Base-by-base conservation (phyloP, 139 green algal species). In the Bryopsis sp. region DNA sequence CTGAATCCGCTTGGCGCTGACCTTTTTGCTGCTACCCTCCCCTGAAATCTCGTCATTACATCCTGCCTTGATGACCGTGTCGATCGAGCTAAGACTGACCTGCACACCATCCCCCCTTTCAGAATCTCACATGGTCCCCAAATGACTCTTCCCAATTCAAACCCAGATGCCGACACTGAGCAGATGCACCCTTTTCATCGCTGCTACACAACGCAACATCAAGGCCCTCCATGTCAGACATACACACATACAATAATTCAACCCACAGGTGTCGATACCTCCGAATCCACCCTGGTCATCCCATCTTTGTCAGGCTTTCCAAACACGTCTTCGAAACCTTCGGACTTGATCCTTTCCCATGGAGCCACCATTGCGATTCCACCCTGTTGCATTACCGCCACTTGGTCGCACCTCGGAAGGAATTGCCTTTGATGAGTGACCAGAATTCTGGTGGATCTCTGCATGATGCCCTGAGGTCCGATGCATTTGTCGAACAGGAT, bases 381-480 rank as follows among this genome's bases (percentile, higher is more conserved):
- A 15, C 90, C 90, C 6, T 66, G 66, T 0, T 81, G 70, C 58
- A 96, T 72, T 48, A 96, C 84, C 37, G 92, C 28, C 31, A 96
- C 77, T 0, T 74, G 67, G 76, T 94, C 89, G 59, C 82, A 90
- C 19, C 58, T n/a, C 28, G 87, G 82, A 70, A 96, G 82, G 78
- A 84, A 94, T 72, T 97, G 90, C 22, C 79, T 70, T 78, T 96
- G 89, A 68, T 97, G 90, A 1, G 89, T 96, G 1, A 94, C 90
- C 48, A 96, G 79, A 39, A 96, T 66, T 33, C 88, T 81, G 0
- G 89, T 95, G 50, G 54, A 63, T 46, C 72, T 61, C 71, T 32
- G 61, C 78, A 94, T 75, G 24, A 92, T 26, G 7, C 86, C 83
- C 0, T n/a, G 38, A 3, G 77, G 76, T 0, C 83, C 83, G 28